Base-by-base conservation (phyloP, 2,329 filamentous ascomycete genomes). In the Ophiosphaerella herpotricha region DNA sequence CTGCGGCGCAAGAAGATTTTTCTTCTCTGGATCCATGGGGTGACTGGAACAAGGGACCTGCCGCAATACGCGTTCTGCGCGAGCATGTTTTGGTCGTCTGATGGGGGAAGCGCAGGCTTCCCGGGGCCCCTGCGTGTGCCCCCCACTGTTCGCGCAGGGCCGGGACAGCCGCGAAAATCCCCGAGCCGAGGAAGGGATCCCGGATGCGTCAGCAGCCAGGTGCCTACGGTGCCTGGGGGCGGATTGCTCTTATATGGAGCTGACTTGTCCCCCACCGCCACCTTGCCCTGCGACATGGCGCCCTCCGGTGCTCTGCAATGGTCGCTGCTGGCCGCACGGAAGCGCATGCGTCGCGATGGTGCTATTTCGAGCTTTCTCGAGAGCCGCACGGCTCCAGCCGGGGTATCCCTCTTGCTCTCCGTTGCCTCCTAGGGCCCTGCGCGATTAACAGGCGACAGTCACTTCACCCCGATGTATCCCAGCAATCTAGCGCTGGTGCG, bases 281-380 rank as follows among this genome's bases (percentile, higher is more conserved):
- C 3, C 26, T 29, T 29, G 26, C 26, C 11, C 40, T 7, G 44
- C 53, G 36, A 47, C 40, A 66, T 66, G 62, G 49, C 57, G 32
- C 31, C 46, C 31, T 23, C 49, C 5, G 45, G 51, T 23, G 32
- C 37, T 13, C 62, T 64, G 8, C 57, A 55, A 39, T 72, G 70
- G 70, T 55, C 57, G 31, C 65, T 66, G 34, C 65, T 50, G 12
- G 65, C 54, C 41, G 47, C 35, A 14, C 44, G 55, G 46, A 72
- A 71, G 51, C 62, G 61, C 36, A 48, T 50, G 13, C 34, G 54
- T 40, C 67, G 66, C 31, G 60, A 69, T 39, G 49, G 64, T 24
- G 57, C 62, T 14, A 68, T 71, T 24, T 47, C 57, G 14, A 55
- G 44, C n/a, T 67, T 63, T 14, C 23, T 61, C 38, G 44, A 57